A percentile compares a stretch with the other conserved stretches of the same genome.
Conservation (phyloP, 1,284 basidiomycete genomes). For the Erythrobasidium hasegawianum region DNA sequence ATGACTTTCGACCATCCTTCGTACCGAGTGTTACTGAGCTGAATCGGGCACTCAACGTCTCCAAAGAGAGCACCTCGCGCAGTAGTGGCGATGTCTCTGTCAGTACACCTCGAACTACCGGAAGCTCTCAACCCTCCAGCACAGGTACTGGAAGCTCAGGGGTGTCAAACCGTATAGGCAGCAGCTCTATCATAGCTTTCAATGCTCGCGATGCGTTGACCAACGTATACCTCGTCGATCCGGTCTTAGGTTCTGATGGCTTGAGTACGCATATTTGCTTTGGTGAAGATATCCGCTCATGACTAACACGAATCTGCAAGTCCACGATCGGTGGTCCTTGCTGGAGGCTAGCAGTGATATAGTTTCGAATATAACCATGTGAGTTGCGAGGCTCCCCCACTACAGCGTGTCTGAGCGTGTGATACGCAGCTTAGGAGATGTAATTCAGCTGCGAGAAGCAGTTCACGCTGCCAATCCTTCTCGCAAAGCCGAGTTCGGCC, state of each 20-base stretch:
- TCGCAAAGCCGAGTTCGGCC: constrained; percentile 14
- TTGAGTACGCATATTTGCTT: too few relatives aligned
- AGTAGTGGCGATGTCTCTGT: too few relatives aligned
- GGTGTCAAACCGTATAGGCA: not conserved
- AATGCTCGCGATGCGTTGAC: constrained; percentile 21
- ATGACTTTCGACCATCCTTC: constrained; percentile 6
- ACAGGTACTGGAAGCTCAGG: not conserved
- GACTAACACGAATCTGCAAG: not conserved
- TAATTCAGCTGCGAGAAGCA: constrained; percentile 39
- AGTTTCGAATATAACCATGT: not conserved
- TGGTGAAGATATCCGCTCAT: too few relatives aligned
- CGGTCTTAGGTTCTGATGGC: constrained; percentile 22
- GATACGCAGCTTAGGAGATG: constrained; percentile 38
- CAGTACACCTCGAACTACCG: too few relatives aligned
- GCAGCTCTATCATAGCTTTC: constrained; percentile 18
- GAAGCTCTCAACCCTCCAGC: too few relatives aligned
- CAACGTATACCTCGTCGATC: constrained; percentile 11
- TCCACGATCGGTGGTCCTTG: constrained; percentile 20
- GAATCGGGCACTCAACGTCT: not conserved
- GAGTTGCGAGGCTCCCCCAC: not conserved
- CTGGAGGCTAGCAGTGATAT: constrained; percentile 2
- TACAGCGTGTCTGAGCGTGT: not conserved
- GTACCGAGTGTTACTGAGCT: constrained; percentile 2
- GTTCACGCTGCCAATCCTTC: constrained; percentile 33
- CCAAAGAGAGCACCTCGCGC: too few relatives aligned